Base-by-base conservation (phyloP, 176 grass and related monocot species). In the Panicum miliaceum region DNA sequence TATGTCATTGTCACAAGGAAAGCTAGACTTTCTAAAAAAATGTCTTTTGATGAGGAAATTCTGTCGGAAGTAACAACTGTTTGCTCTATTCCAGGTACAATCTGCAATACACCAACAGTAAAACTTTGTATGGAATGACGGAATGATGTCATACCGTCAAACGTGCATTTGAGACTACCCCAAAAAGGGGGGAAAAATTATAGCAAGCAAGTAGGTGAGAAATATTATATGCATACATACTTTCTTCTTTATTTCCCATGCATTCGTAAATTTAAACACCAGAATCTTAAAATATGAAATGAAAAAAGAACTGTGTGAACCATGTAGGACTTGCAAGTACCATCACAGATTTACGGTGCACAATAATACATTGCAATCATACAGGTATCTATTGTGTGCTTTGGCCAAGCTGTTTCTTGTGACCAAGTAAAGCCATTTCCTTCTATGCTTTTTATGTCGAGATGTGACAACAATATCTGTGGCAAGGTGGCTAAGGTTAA, bases 11-110 rank as follows among this genome's bases (percentile, higher is more conserved):
- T 90, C 89, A 18, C 20, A 52, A 16, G 23, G 50, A 87, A 90
- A 87, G 75, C 32, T 68, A 32, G 54, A 16, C 64, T 90, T 86
- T 83, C 45, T 19, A 41, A 23, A 70, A 70, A 53, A 78, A 71
- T 64, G 57, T 43, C 80, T 82, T 86, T 36, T n/a, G 14, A 35
- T 37, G 65, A 48, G 58, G 73, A 90, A 90, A 83, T 79, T 86
- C 48, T 90, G 84, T 78, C 84, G 56, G 82, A 78, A 73, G 83
- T 79, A 65, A 36, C 41, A 81, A 48, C 52, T 62, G 52, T 76
- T 79, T 66, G 60, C 32, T 61, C 52, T 43, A 5, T 70, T 81
- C n/a, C 34, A 85, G 76, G 53, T 53, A 41, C 29, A 74, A 27
- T 58, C 10, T 78, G 67, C 81, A 64, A 72, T 50, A 27, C 26